Conservation (phyloP, 257 asterid species). For the Paulownia fortunei region DNA sequence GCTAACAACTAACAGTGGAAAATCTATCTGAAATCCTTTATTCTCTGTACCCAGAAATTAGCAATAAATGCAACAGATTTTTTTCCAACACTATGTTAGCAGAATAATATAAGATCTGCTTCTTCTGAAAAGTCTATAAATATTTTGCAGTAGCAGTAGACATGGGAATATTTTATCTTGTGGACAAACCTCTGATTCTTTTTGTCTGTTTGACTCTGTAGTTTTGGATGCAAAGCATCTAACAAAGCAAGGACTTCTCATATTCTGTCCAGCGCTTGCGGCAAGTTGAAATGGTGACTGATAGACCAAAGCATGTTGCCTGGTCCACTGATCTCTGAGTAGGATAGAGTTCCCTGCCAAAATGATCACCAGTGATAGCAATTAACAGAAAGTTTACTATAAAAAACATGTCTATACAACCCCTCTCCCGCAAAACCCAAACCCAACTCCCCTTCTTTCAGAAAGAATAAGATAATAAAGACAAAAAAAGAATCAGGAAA, state of each 20-base stretch:
- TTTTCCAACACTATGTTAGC: background rate
- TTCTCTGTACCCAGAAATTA: background rate
- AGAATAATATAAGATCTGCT: slow-evolving; percentile 1
- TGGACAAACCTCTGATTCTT: slow-evolving; percentile 65
- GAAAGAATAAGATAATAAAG: background rate
- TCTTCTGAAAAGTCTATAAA: background rate
- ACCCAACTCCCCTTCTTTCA: background rate
- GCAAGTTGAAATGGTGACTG: slow-evolving; percentile 55
- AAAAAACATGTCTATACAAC: background rate
- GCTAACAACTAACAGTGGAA: background rate
- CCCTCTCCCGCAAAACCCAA: background rate
- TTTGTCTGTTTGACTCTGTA: slow-evolving; percentile 53
- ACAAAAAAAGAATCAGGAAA: background rate
- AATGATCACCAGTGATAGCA: slow-evolving; percentile 2
- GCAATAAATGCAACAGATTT: background rate
- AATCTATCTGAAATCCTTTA: background rate
- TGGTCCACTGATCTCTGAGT: slow-evolving; percentile 38
- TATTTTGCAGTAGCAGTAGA: background rate
- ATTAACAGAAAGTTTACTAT: slow-evolving; percentile 9
- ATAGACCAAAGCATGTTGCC: slow-evolving; percentile 37
- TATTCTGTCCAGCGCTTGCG: slow-evolving; percentile 36
- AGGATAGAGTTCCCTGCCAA: slow-evolving; percentile 59
- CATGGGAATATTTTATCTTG: background rate
- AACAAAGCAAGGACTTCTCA: slow-evolving; percentile 41
- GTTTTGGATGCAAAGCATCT: slow-evolving; percentile 72